A percentile compares a stretch with the other conserved stretches of the same genome.
phyloP scores from a whole-genome alignment of 2,329 filamentous ascomycete genomes.

The Beauveria australis region DNA sequence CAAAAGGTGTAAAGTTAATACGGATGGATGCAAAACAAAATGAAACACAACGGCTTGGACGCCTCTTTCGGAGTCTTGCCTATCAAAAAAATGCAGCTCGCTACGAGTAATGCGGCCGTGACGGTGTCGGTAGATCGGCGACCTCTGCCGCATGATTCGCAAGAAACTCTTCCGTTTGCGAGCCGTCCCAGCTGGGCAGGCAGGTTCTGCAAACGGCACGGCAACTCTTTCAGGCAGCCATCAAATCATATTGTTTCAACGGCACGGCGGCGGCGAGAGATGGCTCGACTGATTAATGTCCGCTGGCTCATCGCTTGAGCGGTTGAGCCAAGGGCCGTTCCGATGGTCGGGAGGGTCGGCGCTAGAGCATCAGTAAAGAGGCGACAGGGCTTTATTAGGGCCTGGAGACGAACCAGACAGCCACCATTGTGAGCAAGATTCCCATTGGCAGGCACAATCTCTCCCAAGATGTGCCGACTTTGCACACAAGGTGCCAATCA shows the following conservation, averaged over 20 bases:
- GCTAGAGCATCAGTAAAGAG: slow-evolving; percentile 1
- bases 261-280: background rate
- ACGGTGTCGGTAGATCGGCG: background rate
- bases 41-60: background rate
- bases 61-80: background rate
- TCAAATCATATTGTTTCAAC: background rate
- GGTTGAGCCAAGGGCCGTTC: background rate
- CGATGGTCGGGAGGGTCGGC: background rate
- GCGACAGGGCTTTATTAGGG: background rate
- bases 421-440: background rate
- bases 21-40: background rate
- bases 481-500: background rate
- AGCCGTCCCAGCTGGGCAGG: background rate
- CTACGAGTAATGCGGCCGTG: background rate
- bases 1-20: background rate
- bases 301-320: background rate
- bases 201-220: background rate
- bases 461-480: background rate
- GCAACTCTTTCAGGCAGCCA: background rate
- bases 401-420: background rate
- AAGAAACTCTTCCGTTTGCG: background rate
- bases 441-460: background rate
- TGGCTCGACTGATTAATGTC: background rate
- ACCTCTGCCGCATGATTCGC: background rate
- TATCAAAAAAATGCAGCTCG: background rate